Evolutionary conservation across 768 basidiomycete genomes (phyloP).

Genomic region (Paxillus involutus): DNA sequence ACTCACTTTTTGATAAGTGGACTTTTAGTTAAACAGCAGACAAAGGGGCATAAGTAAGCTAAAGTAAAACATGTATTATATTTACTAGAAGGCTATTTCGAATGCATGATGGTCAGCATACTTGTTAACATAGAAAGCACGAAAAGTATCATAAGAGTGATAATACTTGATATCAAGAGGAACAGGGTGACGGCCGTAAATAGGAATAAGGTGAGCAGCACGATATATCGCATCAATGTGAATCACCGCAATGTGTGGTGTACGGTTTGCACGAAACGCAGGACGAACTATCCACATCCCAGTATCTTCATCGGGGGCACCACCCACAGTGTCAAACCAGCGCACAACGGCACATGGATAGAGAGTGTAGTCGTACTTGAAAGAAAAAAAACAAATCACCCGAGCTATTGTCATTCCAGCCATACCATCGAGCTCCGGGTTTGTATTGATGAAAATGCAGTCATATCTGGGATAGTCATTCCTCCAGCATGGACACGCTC

Average conservation of each 20-base stretch:
- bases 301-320: slow-evolving; percentile 21
- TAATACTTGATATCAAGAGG: slow-evolving; percentile 11
- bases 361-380: background rate
- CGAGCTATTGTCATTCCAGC: slow-evolving; percentile 15
- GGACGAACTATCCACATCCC: slow-evolving; percentile 31
- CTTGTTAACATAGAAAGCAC: slow-evolving; percentile 24
- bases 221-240: slow-evolving; percentile 30
- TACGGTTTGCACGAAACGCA: background rate
- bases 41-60: background rate
- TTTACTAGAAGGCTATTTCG: slow-evolving; percentile 14
- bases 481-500: slow-evolving; percentile 18
- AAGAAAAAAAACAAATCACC: slow-evolving; percentile 17
- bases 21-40: background rate
- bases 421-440: slow-evolving; percentile 12
- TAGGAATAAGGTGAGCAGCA: slow-evolving; percentile 29
- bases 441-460: slow-evolving; percentile 19
- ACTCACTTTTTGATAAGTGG: background rate
- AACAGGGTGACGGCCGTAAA: slow-evolving; percentile 16
- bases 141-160: slow-evolving; percentile 22
- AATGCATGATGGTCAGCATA: slow-evolving; percentile 27
- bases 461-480: slow-evolving; percentile 9
- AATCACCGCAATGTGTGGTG: slow-evolving; percentile 10
- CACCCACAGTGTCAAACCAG: slow-evolving; percentile 18
- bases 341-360: slow-evolving; percentile 22
- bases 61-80: too few species aligned